phyloP scores from a whole-genome alignment of 352 stramenopile genomes.

The Halophytophthora polymorphica region DNA sequence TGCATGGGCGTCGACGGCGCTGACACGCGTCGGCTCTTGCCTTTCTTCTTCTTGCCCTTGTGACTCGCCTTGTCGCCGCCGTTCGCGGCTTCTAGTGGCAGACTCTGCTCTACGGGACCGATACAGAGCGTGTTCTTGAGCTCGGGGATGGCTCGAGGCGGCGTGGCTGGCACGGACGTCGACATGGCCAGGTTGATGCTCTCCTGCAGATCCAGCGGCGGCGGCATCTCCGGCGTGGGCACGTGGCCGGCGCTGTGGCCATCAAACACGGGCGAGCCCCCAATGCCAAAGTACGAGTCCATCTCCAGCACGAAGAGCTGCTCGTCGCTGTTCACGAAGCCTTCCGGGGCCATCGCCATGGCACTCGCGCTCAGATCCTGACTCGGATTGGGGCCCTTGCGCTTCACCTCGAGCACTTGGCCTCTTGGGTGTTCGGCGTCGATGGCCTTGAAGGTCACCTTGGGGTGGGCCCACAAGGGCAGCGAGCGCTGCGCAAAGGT shows the following conservation, averaged over 20 bases:
- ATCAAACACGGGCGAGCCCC: constrained; percentile 72
- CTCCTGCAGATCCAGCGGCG: constrained; percentile 54
- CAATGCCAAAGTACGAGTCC: constrained; percentile 86
- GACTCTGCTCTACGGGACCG: constrained; percentile 17
- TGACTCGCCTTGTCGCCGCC: constrained; percentile 21
- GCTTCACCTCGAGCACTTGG: constrained; percentile 67
- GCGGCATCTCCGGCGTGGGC: constrained; percentile 38
- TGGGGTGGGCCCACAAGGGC: constrained; percentile 75
- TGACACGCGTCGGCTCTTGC: constrained; percentile 18
- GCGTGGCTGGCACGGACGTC: constrained; percentile 47
- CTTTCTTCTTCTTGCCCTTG: constrained; percentile 42
- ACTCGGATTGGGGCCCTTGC: constrained; percentile 55
- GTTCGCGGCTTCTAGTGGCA: background rate
- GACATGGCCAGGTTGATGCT: constrained; percentile 83
- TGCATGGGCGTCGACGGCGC: constrained; percentile 6
- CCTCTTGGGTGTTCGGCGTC: constrained; percentile 49
- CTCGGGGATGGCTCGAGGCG: constrained; percentile 22
- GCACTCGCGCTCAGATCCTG: constrained; percentile 31
- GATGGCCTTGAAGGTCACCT: constrained; percentile 62
- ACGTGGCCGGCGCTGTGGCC: constrained; percentile 16
- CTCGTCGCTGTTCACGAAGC: constrained; percentile 43
- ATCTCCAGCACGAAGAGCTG: constrained; percentile 85
- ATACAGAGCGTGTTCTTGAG: constrained; percentile 38
- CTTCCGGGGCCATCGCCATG: constrained; percentile 24
- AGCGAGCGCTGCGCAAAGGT: constrained; percentile 62